phyloP scores from a whole-genome alignment of 176 grass and related monocot species.

The Secale cereale region DNA sequence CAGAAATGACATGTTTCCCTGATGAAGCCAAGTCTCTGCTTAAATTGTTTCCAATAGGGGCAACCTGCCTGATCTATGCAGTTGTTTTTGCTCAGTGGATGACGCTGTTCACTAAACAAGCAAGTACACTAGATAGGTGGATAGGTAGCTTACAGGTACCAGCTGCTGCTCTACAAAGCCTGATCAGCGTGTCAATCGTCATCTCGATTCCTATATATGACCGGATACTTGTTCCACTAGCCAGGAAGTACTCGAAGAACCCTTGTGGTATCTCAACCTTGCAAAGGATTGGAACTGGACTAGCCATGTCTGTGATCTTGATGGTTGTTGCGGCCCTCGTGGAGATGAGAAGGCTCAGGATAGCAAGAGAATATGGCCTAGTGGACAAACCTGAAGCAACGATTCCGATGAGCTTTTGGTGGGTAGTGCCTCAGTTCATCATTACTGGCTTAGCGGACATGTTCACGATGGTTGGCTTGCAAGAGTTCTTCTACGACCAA shows the following conservation, averaged over 20 bases:
- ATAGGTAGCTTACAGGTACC: slow-evolving; percentile 44
- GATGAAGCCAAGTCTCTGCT: slow-evolving; percentile 25
- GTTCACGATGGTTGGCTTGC: slow-evolving; percentile 51
- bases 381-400: slow-evolving; percentile 34
- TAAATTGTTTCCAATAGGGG: slow-evolving; percentile 51
- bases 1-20: slow-evolving; percentile 17
- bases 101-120: slow-evolving; percentile 78
- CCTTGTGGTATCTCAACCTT: slow-evolving; percentile 41
- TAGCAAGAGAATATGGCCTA: slow-evolving; percentile 41
- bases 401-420: slow-evolving; percentile 60
- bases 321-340: slow-evolving; percentile 50
- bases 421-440: slow-evolving; percentile 51
- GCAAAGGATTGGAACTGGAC: slow-evolving; percentile 51
- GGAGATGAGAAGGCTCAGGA: slow-evolving; percentile 48
- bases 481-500: slow-evolving; percentile 72
- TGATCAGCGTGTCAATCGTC: slow-evolving; percentile 32
- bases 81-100: slow-evolving; percentile 51
- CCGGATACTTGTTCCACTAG: slow-evolving; percentile 35
- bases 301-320: slow-evolving; percentile 34
- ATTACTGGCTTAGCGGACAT: slow-evolving; percentile 37
- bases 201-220: slow-evolving; percentile 56
- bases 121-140: slow-evolving; percentile 55
- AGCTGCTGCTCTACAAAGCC: slow-evolving; percentile 56
- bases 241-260: slow-evolving; percentile 27
- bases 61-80: slow-evolving; percentile 52